Base-by-base conservation (phyloP, 495 filamentous ascomycete species). In the Apiosordaria backusii region DNA sequence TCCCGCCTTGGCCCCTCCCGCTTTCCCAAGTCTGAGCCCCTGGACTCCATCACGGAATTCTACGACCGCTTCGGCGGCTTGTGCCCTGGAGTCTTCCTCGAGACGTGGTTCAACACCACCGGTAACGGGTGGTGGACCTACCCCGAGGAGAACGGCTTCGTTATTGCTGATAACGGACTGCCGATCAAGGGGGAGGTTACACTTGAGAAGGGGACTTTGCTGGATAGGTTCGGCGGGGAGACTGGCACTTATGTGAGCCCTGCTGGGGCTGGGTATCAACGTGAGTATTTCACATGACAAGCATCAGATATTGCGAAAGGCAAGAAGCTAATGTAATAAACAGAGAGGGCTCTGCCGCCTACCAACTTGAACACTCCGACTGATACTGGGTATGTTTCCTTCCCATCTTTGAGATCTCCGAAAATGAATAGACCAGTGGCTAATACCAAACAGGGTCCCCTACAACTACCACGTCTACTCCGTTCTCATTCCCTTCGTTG, bases 401-500 rank as follows among this genome's bases (percentile, higher is more conserved):
- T 3, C n/a, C n/a, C n/a, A n/a, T n/a, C n/a, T n/a, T n/a, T n/a
- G n/a, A n/a, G n/a, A n/a, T n/a, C n/a, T n/a, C n/a, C n/a, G 22
- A 27, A 19, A 9, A 22, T 29, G 3, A 70, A 18, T 15, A 26
- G 52, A 50, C 27, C 4, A 58, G 3, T 23, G 50, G 1, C 50
- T 19, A 16, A 21, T n/a, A 23, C 15, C 1, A 29, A 62, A 23
- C 9, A 75, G 71, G 13, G 81, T 79, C 59, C 82, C 82, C 19
- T 85, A 81, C 66, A 86, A 84, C 61, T 88, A 88, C 66, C 78
- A 83, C 68, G 77, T 86, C 1, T 88, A 86, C 69, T 70, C 77
- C 22, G 84, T 87, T 40, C 71, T 65, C 0, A 76, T 75, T 68
- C 71, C 75, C 2, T 76, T 88, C 35, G 65, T 65, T 6, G 82